These are phyloP conservation scores for Metschnikowia bowlesiae DNA, from an alignment of 805 yeast species.

Conservation along the genomic window DNA sequence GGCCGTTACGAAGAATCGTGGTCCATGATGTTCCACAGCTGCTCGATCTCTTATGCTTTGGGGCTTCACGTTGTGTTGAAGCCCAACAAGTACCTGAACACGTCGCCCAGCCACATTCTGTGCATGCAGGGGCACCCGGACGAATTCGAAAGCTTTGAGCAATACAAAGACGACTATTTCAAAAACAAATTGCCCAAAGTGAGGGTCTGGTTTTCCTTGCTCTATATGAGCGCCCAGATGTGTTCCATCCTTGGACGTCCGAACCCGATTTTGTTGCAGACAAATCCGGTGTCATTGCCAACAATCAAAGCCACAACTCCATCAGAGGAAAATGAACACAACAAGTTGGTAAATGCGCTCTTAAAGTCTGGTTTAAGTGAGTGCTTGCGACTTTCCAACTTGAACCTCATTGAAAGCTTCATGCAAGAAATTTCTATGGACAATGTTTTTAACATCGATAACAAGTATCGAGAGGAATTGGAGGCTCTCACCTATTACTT, in stretches of 20 bases:
- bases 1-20: constrained; percentile 50
- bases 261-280: constrained; percentile 44
- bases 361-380: constrained; percentile 48
- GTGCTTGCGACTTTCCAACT: constrained; percentile 44
- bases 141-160: constrained; percentile 17
- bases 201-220: constrained; percentile 48
- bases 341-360: constrained; percentile 23
- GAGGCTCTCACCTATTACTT: constrained; percentile 28
- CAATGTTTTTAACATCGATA: constrained; percentile 39
- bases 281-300: constrained; percentile 26
- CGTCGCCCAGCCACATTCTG: background rate
- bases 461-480: constrained; percentile 40
- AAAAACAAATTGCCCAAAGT: constrained; percentile 29
- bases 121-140: background rate
- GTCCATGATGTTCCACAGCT: constrained; percentile 47
- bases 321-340: constrained; percentile 2
- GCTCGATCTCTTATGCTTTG: constrained; percentile 47
- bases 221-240: constrained; percentile 43
- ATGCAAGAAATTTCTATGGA: constrained; percentile 41
- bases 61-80: constrained; percentile 47
- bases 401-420: constrained; percentile 49
- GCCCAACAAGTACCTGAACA: constrained; percentile 2
- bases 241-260: constrained; percentile 53
- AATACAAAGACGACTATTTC: constrained; percentile 30
- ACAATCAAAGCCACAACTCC: constrained; percentile 15